A percentile compares a stretch with the other conserved stretches of the same genome.
Evolutionary conservation across 129 eudicot genomes (phyloP).

Genomic region (Gnaphalium uliginosum): DNA sequence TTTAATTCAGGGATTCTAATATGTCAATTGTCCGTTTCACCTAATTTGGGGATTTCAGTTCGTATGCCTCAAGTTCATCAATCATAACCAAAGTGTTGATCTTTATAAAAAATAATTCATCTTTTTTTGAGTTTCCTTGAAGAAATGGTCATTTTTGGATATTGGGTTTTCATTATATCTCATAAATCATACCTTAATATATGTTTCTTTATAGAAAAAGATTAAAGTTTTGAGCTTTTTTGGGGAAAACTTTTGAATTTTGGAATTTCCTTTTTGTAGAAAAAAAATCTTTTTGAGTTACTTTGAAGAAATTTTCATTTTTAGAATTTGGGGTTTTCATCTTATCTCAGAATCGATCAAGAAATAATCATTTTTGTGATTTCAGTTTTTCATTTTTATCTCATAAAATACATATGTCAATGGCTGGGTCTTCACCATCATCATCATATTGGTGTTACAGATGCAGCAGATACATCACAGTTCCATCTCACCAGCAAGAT

Average conservation of each 20-base stretch:
- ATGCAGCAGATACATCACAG: slow-evolving; percentile 61
- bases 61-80: slow-evolving; percentile 10
- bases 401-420: slow-evolving; percentile 37
- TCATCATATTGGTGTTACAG: slow-evolving; percentile 87
- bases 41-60: neutral
- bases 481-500: slow-evolving; percentile 34
- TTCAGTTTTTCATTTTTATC: neutral
- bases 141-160: neutral
- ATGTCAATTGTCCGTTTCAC: neutral
- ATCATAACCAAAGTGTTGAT: neutral
- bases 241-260: neutral
- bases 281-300: neutral
- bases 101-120: neutral
- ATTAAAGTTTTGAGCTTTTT: neutral
- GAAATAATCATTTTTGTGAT: neutral
- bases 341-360: neutral
- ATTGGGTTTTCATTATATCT: neutral
- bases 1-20: neutral
- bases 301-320: neutral
- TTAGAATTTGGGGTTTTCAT: slow-evolving; percentile 16
- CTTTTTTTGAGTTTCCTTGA: neutral
- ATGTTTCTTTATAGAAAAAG: neutral
- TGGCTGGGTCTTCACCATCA: slow-evolving; percentile 40
- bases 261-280: neutral
- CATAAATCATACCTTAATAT: neutral